Conservation (phyloP, 2,329 filamentous ascomycete species). For the Cryoendolithus antarcticus region DNA sequence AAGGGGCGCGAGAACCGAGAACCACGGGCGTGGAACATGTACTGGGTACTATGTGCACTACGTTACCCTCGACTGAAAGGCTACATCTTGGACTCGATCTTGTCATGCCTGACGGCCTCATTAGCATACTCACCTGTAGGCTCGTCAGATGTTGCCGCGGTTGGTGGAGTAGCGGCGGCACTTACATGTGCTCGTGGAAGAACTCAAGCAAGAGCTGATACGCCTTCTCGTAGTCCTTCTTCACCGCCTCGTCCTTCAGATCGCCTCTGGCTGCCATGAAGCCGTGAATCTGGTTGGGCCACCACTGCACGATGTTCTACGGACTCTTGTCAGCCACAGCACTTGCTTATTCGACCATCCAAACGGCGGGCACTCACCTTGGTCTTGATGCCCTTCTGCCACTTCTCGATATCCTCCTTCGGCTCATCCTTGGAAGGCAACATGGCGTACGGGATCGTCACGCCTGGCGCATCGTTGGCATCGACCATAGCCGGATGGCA, state of each 20-base stretch:
- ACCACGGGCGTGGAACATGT: no score
- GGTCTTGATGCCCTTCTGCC: constrained; percentile 34
- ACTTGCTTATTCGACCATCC: no score
- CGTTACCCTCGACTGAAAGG: no score
- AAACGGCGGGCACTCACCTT: not conserved
- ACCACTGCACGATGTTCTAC: constrained; percentile 34
- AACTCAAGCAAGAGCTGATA: constrained; percentile 38
- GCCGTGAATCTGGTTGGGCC: constrained; percentile 33
- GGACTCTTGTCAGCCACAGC: constrained; percentile 15
- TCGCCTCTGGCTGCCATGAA: constrained; percentile 27
- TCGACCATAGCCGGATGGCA: constrained; percentile 51
- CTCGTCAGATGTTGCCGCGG: constrained; percentile 2
- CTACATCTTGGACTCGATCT: no score
- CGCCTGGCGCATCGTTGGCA: constrained; percentile 41
- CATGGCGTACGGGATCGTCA: constrained; percentile 46
- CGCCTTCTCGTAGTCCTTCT: constrained; percentile 37
- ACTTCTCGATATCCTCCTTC: constrained; percentile 38
- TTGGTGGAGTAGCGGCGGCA: not conserved
- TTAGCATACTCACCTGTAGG: no score
- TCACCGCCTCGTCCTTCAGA: constrained; percentile 35
- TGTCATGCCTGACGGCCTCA: no score
- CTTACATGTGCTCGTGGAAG: constrained; percentile 42
- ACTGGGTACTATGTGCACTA: no score
- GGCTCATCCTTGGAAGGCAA: constrained; percentile 46
- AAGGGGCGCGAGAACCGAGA: no score